Conservation (phyloP, 1,139 yeast genomes). For the Meyerozyma guilliermondii region DNA sequence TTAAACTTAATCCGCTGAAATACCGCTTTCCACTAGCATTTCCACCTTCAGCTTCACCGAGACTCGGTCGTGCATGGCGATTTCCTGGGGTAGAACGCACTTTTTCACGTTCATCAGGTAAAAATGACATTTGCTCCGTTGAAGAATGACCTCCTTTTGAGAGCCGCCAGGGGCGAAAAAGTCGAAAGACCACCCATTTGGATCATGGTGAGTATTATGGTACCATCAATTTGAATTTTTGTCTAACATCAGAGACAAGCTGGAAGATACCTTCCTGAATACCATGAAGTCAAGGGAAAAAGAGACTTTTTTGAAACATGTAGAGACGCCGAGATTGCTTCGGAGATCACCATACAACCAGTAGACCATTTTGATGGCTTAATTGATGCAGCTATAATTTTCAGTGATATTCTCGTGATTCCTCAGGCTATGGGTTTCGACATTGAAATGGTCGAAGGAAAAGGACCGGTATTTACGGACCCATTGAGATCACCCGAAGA, state of each 20-base stretch:
- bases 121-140: constrained; percentile 52
- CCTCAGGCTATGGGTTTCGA: constrained; percentile 99
- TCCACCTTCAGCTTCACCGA: no score
- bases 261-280: constrained; percentile 86
- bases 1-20: no score
- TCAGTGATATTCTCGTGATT: constrained; percentile 89
- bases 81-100: constrained; percentile 1
- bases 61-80: neutral
- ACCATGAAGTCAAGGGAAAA: constrained; percentile 82
- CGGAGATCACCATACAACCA: constrained; percentile 94
- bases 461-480: constrained; percentile 89
- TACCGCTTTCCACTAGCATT: no score
- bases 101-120: neutral
- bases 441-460: constrained; percentile 89
- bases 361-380: constrained; percentile 83
- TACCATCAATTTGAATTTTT: constrained; percentile 8
- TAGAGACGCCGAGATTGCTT: constrained; percentile 88
- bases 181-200: constrained; percentile 98
- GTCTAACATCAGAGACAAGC: constrained; percentile 56
- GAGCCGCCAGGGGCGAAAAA: constrained; percentile 80
- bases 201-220: constrained; percentile 67
- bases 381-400: constrained; percentile 94
- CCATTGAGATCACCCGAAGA: constrained; percentile 79
- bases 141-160: constrained; percentile 80
- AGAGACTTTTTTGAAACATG: constrained; percentile 92